Evolutionary conservation across 1,139 yeast species (phyloP).

Genomic region (Kodamaea ohmeri): DNA sequence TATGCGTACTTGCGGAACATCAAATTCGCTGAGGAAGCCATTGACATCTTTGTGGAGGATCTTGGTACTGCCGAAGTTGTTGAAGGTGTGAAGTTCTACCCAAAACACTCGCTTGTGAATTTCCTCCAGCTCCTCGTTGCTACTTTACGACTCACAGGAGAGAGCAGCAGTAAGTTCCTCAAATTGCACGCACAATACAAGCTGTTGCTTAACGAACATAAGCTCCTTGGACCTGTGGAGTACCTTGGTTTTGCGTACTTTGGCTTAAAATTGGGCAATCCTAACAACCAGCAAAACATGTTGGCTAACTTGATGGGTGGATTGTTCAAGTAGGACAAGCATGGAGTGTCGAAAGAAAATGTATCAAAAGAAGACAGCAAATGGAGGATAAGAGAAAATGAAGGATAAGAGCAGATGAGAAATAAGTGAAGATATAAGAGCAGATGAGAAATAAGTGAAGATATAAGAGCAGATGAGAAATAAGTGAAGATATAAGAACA

Average conservation of each 20-base stretch:
- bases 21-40: conserved; percentile 51
- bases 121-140: conserved; percentile 66
- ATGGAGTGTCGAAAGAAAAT: too few species aligned
- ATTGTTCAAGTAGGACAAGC: conserved; percentile 49
- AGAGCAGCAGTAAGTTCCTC: conserved; percentile 48
- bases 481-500: too few species aligned
- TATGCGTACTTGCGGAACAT: conserved; percentile 65
- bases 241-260: conserved; percentile 47
- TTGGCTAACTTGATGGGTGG: conserved; percentile 87
- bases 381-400: too few species aligned
- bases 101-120: conserved; percentile 45
- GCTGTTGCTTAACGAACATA: conserved; percentile 27
- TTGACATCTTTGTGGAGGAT: conserved; percentile 30
- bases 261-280: conserved; percentile 46
- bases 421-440: too few species aligned
- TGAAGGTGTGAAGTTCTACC: conserved; percentile 18
- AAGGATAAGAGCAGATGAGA: too few species aligned
- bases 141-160: conserved; percentile 58
- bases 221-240: conserved; percentile 43
- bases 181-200: conserved; percentile 49
- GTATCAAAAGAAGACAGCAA: too few species aligned
- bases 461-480: too few species aligned
- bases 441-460: too few species aligned
- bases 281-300: conserved; percentile 60
- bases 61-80: conserved; percentile 24